Conservation (phyloP, 208 protist species). For the Wallacemonas collosoma region DNA sequence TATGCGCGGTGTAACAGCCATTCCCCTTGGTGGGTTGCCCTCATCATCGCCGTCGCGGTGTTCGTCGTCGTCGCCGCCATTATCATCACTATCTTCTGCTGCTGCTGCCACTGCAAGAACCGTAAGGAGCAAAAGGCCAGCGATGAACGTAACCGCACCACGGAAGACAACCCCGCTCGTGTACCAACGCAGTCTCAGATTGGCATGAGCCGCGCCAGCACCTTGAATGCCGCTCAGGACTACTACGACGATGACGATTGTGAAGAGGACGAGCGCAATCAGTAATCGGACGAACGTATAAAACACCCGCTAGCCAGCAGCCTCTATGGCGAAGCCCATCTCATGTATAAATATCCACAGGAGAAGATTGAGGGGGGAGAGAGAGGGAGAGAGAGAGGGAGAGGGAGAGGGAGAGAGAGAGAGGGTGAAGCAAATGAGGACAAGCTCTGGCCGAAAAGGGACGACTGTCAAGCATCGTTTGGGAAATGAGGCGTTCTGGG, state of each 20-base stretch:
- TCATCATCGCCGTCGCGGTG: slow-evolving; percentile 43
- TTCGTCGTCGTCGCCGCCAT: slow-evolving; percentile 34
- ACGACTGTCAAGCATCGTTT: too few relatives aligned
- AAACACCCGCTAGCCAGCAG: too few relatives aligned
- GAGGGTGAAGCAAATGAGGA: background rate
- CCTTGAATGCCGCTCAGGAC: background rate
- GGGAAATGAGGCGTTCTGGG: too few relatives aligned
- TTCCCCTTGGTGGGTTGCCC: slow-evolving; percentile 58
- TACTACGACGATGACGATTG: slow-evolving; percentile 25
- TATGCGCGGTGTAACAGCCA: slow-evolving; percentile 40
- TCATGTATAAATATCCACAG: too few relatives aligned
- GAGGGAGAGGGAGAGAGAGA: background rate
- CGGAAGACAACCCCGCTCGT: slow-evolving; percentile 49
- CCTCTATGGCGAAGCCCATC: too few relatives aligned
- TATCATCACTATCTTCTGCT: slow-evolving; percentile 52
- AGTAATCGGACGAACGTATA: background rate
- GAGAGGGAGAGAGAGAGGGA: background rate
- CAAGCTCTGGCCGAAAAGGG: too few relatives aligned
- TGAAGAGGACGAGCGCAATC: slow-evolving; percentile 8
- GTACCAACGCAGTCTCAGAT: slow-evolving; percentile 65
- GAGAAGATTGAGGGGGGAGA: too few relatives aligned
- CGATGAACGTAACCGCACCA: slow-evolving; percentile 28
- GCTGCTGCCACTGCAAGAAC: slow-evolving; percentile 35
- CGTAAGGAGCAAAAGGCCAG: slow-evolving; percentile 27
- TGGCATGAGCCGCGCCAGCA: slow-evolving; percentile 35